phyloP scores from a whole-genome alignment of 805 yeast species.

The Saturnispora kantuleensis region DNA sequence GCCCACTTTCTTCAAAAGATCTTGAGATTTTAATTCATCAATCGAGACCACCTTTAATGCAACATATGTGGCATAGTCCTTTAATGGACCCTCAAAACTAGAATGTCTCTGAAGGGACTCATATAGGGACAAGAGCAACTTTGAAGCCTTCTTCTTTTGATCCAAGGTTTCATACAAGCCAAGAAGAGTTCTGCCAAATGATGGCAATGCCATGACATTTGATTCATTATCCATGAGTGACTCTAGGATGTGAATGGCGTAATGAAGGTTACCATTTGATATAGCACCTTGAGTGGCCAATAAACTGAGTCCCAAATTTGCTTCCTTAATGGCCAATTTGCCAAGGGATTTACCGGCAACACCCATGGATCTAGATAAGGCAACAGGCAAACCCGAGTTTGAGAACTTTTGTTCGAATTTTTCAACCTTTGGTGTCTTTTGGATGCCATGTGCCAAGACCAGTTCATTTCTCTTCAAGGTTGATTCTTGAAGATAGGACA shows the following conservation, averaged over 20 bases:
- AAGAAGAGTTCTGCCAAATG: constrained; percentile 39
- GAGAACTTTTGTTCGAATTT: constrained; percentile 15
- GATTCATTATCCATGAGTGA: constrained; percentile 10
- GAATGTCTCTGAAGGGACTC: constrained; percentile 11
- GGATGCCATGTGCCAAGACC: constrained; percentile 31
- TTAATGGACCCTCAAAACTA: constrained; percentile 2
- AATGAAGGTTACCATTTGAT: constrained; percentile 23
- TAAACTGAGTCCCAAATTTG: constrained; percentile 24
- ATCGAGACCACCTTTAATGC: constrained; percentile 31
- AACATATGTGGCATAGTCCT: constrained; percentile 23
- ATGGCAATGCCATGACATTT: constrained; percentile 28
- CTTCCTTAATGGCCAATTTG: constrained; percentile 26
- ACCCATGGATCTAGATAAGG: not conserved
- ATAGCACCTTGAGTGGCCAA: constrained; percentile 29
- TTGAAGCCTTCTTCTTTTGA: constrained; percentile 25
- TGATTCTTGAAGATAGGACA: constrained; percentile 33
- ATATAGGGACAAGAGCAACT: constrained; percentile 26
- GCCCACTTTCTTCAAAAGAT: constrained; percentile 21
- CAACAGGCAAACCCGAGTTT: constrained; percentile 20
- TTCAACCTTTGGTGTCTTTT: constrained; percentile 21
- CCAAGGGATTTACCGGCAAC: constrained; percentile 18
- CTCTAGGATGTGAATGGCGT: constrained; percentile 31
- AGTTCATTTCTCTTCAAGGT: constrained; percentile 35
- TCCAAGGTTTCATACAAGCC: constrained; percentile 40
- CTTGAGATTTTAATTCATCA: constrained; percentile 24